Evolutionary conservation across 1,284 basidiomycete species (phyloP), one percentile per base, ranked within the genome.

Genomic region (Moesziomyces globuligerus): DNA sequence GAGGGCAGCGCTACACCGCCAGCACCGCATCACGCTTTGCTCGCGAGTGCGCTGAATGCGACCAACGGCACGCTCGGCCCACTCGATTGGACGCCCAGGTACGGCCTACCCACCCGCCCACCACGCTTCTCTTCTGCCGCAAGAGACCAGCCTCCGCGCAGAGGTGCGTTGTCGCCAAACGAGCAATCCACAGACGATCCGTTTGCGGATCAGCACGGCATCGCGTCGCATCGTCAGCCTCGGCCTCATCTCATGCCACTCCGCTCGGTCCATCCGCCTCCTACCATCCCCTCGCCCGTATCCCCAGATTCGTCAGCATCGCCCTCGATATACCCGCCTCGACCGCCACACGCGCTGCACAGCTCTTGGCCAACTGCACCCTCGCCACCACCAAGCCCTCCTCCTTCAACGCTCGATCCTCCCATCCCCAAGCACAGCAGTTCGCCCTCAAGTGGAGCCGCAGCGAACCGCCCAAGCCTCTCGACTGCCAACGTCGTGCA

Each of bases 61-160:
- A 61, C 50, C 37, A 65, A 66, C 20, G 68, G 58, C 28, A 61
- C 68, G 1, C 52, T 72, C 20, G 68, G 58, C 17, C 57, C 57
- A 21, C 58, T 72, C 47, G 68, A 72, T 38, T 72, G 62, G 68
- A 55, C 68, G 8, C 68, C 68, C 26, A 72, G 58, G 21, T 66
- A 66, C 42, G 68, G 68, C 13, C 11, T 72, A 15, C 52, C 51
- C 7, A 17, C 45, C 6, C 24, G 37, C 20, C 61, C 28, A 18
- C 20, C 21, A 18, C 46, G 50, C 18, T 17, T 25, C 13, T 46
- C 50, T n/a, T n/a, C n/a, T n/a, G n/a, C n/a, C n/a, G n/a, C n/a
- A n/a, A n/a, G n/a, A n/a, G n/a, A n/a, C n/a, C n/a, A n/a, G n/a
- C n/a, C n/a, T n/a, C n/a, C n/a, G n/a, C n/a, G n/a, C n/a, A n/a